Evolutionary conservation across 371 early-diverging fungal genomes (phyloP), one percentile per base, ranked within the genome.

Genomic region (Rhizopus sp.): DNA sequence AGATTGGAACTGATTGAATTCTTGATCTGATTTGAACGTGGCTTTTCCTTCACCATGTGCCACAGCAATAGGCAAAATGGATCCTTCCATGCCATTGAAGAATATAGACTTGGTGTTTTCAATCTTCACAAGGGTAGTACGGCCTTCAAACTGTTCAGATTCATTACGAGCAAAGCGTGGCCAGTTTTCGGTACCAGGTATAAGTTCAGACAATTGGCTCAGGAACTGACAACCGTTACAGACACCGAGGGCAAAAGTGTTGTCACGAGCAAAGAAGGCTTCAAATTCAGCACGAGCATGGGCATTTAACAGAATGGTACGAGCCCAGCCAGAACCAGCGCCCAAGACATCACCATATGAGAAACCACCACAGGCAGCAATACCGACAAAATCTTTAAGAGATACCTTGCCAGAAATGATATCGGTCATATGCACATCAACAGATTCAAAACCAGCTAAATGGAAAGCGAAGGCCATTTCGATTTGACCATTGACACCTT

Each of bases 201-300:
- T 91, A 48, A 94, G 54, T 47, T 88, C 89, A 29, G 85, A 73
- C 66, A 98, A 83, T 49, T 89, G 88, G 32, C 91, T 83, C 60
- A 98, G 68, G 91, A 97, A 94, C 73, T 98, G 97, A 73, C 97
- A 98, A 35, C 98, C 98, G 65, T 97, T 98, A 80, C 98, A 98
- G 37, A 97, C 92, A 55, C 97, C 97, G 45, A 98, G 71, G 1
- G 93, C 87, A 75, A 98, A 98, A 3, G 98, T 96, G 63, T 95
- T 90, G 7, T 77, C 44, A 23, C 97, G 88, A 32, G 72, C 69
- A 74, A 97, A 95, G 80, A 96, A 98, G 38, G 75, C 74, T 2
- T 69, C 58, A 55, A 98, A 91, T 80, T 93, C 89, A 33, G 75
- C 59, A 38, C 92, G 84, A 1, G 89, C 89, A 40, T 55, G 72